A percentile compares a stretch with the other conserved stretches of the same genome.
These are phyloP conservation scores for Bjerkandera adusta DNA, from an alignment of 1,284 basidiomycete species.

Conservation along the genomic window DNA sequence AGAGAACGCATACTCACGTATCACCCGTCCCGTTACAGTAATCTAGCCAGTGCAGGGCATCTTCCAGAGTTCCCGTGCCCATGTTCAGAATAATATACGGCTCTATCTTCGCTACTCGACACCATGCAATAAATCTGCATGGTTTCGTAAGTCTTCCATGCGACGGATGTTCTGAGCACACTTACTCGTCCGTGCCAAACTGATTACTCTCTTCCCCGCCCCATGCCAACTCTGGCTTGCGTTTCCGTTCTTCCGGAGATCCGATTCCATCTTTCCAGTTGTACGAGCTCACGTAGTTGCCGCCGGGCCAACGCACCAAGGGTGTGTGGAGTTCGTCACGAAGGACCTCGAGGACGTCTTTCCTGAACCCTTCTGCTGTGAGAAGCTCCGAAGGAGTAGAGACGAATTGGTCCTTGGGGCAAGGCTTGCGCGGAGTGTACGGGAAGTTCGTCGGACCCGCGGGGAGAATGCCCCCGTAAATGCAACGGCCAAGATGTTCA, in stretches of 20 bases:
- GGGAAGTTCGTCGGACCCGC: conserved; percentile 36
- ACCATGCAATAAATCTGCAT: conserved; percentile 46
- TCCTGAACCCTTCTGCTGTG: conserved; percentile 44
- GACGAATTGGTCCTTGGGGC: conserved; percentile 24
- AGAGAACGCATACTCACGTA: conserved; percentile 25
- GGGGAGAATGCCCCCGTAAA: conserved; percentile 59
- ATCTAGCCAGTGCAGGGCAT: conserved; percentile 65
- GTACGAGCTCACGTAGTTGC: conserved; percentile 60
- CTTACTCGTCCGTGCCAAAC: conserved; percentile 60
- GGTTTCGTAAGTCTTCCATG: not conserved
- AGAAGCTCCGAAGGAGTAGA: conserved; percentile 23
- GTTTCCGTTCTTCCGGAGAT: conserved; percentile 48
- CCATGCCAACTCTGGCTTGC: conserved; percentile 67
- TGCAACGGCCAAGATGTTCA: conserved; percentile 61
- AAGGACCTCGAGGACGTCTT: conserved; percentile 53
- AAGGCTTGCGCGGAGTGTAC: conserved; percentile 26
- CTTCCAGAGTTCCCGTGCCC: conserved; percentile 62
- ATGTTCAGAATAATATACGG: conserved; percentile 67
- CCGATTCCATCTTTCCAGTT: conserved; percentile 70
- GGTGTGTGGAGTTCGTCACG: conserved; percentile 52
- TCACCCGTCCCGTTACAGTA: conserved; percentile 55
- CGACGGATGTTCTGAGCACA: not conserved
- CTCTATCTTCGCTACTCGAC: conserved; percentile 46
- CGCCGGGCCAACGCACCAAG: conserved; percentile 60
- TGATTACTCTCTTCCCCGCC: conserved; percentile 59